Conservation (phyloP, 441 rosid species). For the Gossypium schwendimanii region DNA sequence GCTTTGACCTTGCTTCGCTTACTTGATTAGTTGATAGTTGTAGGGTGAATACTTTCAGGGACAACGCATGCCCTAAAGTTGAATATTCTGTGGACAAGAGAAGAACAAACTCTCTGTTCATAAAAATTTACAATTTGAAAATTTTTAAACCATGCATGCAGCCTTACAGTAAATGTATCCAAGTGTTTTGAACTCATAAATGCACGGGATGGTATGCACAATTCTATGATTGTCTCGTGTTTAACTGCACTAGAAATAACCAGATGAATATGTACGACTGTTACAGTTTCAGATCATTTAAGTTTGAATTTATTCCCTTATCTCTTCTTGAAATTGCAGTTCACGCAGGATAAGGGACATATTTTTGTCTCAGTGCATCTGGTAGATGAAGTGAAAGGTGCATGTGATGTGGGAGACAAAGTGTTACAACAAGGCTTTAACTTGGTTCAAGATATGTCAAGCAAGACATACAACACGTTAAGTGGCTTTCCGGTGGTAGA, state of each 20-base stretch:
- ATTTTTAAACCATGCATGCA: not conserved
- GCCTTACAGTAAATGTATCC: not conserved
- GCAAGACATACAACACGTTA: constrained; percentile 39
- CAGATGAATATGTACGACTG: not conserved
- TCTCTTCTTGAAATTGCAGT: constrained; percentile 40
- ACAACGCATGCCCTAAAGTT: too few relatives aligned
- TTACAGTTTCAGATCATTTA: not conserved
- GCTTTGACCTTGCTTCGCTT: not conserved
- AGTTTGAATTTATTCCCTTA: not conserved
- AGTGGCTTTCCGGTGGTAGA: constrained; percentile 83
- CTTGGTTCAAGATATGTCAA: constrained; percentile 33
- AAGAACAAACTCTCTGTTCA: not conserved
- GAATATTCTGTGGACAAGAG: not conserved
- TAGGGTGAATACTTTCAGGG: too few relatives aligned
- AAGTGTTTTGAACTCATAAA: not conserved
- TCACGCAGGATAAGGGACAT: constrained; percentile 77
- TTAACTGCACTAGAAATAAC: not conserved
- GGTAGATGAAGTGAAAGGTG: constrained; percentile 54
- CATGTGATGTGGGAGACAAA: constrained; percentile 36
- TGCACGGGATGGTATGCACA: not conserved
- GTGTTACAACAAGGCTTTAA: constrained; percentile 50
- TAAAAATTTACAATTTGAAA: not conserved
- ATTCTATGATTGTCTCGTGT: not conserved
- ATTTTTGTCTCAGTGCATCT: constrained; percentile 81
- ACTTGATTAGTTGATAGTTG: too few relatives aligned